Percentiles rank a stretch among this genome's conserved stretches.
Evolutionary conservation across 192 early-diverging fungal genomes (phyloP).

Genomic region (Coemansia sp.): DNA sequence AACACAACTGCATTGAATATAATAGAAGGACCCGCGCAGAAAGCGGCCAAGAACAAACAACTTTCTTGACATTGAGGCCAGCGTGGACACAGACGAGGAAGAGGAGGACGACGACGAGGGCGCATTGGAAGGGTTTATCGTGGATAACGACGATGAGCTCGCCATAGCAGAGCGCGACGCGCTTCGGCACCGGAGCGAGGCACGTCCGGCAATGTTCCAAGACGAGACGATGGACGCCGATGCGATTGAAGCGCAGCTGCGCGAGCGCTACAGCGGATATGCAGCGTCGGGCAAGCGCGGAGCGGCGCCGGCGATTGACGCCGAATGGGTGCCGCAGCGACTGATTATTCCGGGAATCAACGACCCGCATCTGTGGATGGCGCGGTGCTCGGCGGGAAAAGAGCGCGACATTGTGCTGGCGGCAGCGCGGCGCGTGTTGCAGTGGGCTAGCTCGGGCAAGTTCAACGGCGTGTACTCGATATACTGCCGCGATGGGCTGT

Average conservation of each 20-base stretch:
- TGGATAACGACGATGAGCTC: slow-evolving; percentile 70
- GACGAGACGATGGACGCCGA: slow-evolving; percentile 83
- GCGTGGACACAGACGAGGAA: slow-evolving; percentile 75
- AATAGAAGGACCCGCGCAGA: slow-evolving; percentile 19
- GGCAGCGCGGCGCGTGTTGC: slow-evolving; percentile 74
- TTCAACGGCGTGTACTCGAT: slow-evolving; percentile 76
- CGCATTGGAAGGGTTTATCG: slow-evolving; percentile 57
- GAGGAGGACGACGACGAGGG: slow-evolving; percentile 75
- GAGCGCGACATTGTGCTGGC: slow-evolving; percentile 85
- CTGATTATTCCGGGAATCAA: slow-evolving; percentile 81
- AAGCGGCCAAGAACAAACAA: slow-evolving; percentile 45
- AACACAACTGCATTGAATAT: too few relatives aligned
- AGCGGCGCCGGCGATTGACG: slow-evolving; percentile 54
- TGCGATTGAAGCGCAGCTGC: slow-evolving; percentile 72
- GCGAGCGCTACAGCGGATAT: slow-evolving; percentile 71
- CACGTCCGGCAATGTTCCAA: slow-evolving; percentile 69
- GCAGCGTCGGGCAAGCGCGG: slow-evolving; percentile 47
- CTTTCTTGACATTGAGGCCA: slow-evolving; percentile 74
- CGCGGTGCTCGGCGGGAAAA: slow-evolving; percentile 80
- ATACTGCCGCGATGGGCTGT: slow-evolving; percentile 79
- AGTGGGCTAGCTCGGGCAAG: slow-evolving; percentile 60
- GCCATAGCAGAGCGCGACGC: slow-evolving; percentile 59
- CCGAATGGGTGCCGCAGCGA: slow-evolving; percentile 65
- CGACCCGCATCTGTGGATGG: slow-evolving; percentile 91
- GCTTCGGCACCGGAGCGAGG: slow-evolving; percentile 54